Percentiles rank a stretch among this genome's conserved stretches.
Conservation (phyloP, 2,329 filamentous ascomycete species). For the Cucurbitaria berberidis region DNA sequence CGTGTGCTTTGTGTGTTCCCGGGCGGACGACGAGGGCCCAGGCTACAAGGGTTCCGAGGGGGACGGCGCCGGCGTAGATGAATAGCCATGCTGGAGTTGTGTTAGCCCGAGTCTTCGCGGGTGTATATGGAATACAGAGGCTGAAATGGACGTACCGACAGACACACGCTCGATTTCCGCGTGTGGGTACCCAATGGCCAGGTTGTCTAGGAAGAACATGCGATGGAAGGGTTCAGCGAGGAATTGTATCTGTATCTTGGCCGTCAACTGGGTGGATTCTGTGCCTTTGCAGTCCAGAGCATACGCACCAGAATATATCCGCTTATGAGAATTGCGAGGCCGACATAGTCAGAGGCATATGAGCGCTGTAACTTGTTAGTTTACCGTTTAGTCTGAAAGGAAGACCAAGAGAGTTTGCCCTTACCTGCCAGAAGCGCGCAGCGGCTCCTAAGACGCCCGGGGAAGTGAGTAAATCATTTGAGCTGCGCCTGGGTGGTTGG, state of each 20-base stretch:
- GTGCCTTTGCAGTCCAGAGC: neutral
- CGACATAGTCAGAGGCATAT: conserved; percentile 88
- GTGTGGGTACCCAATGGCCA: conserved; percentile 84
- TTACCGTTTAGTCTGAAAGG: neutral
- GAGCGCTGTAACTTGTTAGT: conserved; percentile 65
- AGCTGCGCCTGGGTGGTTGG: conserved; percentile 32
- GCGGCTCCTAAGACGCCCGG: conserved; percentile 55
- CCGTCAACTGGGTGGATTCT: conserved; percentile 8
- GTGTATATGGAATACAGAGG: neutral
- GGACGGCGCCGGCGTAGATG: conserved; percentile 76
- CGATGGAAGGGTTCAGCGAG: conserved; percentile 87
- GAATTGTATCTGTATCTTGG: conserved; percentile 63
- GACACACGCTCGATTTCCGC: conserved; percentile 83
- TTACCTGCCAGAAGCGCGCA: conserved; percentile 59
- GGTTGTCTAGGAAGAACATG: conserved; percentile 89
- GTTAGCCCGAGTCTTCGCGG: conserved; percentile 9
- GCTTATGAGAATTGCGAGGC: conserved; percentile 71
- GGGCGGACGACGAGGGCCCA: conserved; percentile 70
- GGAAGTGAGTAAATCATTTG: conserved; percentile 32
- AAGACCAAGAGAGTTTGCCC: neutral
- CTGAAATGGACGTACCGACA: conserved; percentile 62
- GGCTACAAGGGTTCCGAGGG: conserved; percentile 68
- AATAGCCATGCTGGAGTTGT: conserved; percentile 68
- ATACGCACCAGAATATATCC: conserved; percentile 67
- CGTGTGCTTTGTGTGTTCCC: conserved; percentile 79